Evolutionary conservation across 2,329 filamentous ascomycete genomes (phyloP).

Genomic region (Stachybotrys chartarum): DNA sequence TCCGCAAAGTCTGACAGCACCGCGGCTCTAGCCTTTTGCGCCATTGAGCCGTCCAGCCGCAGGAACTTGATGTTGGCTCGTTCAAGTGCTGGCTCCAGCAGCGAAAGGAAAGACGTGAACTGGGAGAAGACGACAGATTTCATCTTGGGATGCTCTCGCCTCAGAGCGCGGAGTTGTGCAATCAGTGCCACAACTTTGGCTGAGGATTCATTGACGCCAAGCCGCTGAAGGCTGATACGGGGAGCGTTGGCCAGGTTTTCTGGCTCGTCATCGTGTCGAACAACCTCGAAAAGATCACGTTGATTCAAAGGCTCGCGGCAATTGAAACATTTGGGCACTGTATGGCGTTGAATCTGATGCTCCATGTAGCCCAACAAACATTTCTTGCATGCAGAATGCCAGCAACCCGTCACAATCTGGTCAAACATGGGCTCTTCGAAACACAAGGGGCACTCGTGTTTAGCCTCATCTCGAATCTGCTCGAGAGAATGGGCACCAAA

Average conservation of each 20-base stretch:
- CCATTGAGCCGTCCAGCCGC: slow-evolving; percentile 87
- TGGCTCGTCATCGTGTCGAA: slow-evolving; percentile 63
- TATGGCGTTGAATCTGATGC: slow-evolving; percentile 71
- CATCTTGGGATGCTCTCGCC: slow-evolving; percentile 56
- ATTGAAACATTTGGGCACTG: slow-evolving; percentile 78
- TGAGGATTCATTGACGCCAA: slow-evolving; percentile 63
- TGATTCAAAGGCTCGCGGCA: slow-evolving; percentile 78
- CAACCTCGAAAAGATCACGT: slow-evolving; percentile 86
- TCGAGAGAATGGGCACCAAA: slow-evolving; percentile 84
- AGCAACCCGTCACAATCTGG: slow-evolving; percentile 90
- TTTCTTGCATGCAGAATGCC: slow-evolving; percentile 94
- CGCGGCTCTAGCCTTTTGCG: slow-evolving; percentile 73
- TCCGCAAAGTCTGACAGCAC: slow-evolving; percentile 69
- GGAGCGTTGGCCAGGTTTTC: slow-evolving; percentile 36
- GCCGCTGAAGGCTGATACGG: slow-evolving; percentile 52
- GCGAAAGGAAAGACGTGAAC: slow-evolving; percentile 90
- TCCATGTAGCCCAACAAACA: slow-evolving; percentile 87
- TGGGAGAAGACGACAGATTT: slow-evolving; percentile 96
- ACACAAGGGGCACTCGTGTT: slow-evolving; percentile 89
- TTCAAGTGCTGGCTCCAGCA: slow-evolving; percentile 76
- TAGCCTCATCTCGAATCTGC: slow-evolving; percentile 84
- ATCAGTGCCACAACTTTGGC: slow-evolving; percentile 83
- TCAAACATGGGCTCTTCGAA: slow-evolving; percentile 93
- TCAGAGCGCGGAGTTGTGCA: slow-evolving; percentile 62
- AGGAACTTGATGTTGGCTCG: slow-evolving; percentile 69